These are phyloP conservation scores for Amanita rimosa DNA, from an alignment of 768 basidiomycete species.

Conservation along the genomic window DNA sequence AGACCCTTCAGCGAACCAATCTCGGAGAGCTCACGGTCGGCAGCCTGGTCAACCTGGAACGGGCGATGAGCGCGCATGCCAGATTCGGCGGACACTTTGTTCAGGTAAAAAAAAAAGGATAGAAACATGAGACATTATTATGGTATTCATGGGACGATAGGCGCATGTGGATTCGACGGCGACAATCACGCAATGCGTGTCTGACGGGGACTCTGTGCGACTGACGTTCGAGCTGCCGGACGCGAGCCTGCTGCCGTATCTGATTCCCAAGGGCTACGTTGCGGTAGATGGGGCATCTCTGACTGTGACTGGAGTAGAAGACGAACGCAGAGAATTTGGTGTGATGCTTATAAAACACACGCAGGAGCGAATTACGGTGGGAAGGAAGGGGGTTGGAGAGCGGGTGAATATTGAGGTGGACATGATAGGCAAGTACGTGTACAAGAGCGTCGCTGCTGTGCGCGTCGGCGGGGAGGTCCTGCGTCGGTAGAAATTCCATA, in stretches of 20 bases:
- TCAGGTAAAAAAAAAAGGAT: slow-evolving; percentile 43
- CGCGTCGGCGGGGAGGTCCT: slow-evolving; percentile 47
- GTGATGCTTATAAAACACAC: slow-evolving; percentile 97
- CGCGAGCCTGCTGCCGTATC: slow-evolving; percentile 60
- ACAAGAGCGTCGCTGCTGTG: slow-evolving; percentile 68
- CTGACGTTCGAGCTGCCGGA: slow-evolving; percentile 68
- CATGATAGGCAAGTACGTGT: slow-evolving; percentile 88
- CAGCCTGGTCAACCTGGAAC: slow-evolving; percentile 82
- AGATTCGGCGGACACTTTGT: slow-evolving; percentile 98
- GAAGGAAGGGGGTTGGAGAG: slow-evolving; percentile 60
- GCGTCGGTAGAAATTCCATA: slow-evolving; percentile 12
- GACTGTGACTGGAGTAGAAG: slow-evolving; percentile 75
- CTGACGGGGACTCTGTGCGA: slow-evolving; percentile 85
- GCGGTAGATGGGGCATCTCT: slow-evolving; percentile 91
- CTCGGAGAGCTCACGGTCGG: slow-evolving; percentile 74
- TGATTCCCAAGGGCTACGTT: slow-evolving; percentile 92
- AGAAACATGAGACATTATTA: neutral
- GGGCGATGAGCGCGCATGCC: slow-evolving; percentile 86
- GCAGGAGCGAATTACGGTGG: slow-evolving; percentile 77
- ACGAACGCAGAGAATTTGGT: slow-evolving; percentile 51
- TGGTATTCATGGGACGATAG: slow-evolving; percentile 25
- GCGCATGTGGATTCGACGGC: slow-evolving; percentile 93
- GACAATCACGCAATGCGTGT: slow-evolving; percentile 46
- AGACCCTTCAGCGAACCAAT: slow-evolving; percentile 86
- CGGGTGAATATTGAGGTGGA: slow-evolving; percentile 94